Evolutionary conservation across 169 alveolate genomes (phyloP), one percentile per base, ranked within the genome.

Genomic region (Plasmodium knowlesi): DNA sequence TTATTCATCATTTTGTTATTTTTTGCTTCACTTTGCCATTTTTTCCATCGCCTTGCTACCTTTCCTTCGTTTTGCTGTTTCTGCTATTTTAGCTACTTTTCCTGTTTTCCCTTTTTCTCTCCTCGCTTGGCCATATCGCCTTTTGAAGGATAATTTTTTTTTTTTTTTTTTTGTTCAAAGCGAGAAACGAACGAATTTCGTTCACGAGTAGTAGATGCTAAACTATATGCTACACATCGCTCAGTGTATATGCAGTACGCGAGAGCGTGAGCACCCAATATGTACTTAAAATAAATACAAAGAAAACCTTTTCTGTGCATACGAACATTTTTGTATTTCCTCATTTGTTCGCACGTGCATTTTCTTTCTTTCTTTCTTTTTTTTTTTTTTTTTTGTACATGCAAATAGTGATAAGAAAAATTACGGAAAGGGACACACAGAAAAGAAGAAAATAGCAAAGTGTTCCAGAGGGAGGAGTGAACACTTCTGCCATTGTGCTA

Each of bases 121-220:
- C 34, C 30, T 16, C 34, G 37, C 16, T 22, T 25, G 37, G 12
- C 0, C 34, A 61, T 61, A 61, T 19, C 28, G 30, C 76, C 28
- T 61, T 61, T 61, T 61, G 28, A 61, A 61, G 76, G 76, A 61
- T 25, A 22, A 22, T 22, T 19, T 61, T 19, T n/a, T 61, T 61
- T 61, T 61, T 1, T 61, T 19, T 61, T 61, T 61, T 61, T 61
- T 61, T 61, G 28, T 61, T 61, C 34, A 73, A 83, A 85, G n/a
- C 80, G 25, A 74, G 46, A 46, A 76, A 32, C 78, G 39, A 28
- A 39, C 50, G 28, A 72, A 37, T 46, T 22, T 50, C 57, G 84
- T 50, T 85, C 37, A 57, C 22, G 53, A 85, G 67, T 85, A 81
- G n/a, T 67, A 85, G 93, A 85, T 85, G 93, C 82, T 85, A 74